These are phyloP conservation scores for Codiaeum variegatum DNA, from an alignment of 441 rosid genomes.

Conservation along the genomic window DNA sequence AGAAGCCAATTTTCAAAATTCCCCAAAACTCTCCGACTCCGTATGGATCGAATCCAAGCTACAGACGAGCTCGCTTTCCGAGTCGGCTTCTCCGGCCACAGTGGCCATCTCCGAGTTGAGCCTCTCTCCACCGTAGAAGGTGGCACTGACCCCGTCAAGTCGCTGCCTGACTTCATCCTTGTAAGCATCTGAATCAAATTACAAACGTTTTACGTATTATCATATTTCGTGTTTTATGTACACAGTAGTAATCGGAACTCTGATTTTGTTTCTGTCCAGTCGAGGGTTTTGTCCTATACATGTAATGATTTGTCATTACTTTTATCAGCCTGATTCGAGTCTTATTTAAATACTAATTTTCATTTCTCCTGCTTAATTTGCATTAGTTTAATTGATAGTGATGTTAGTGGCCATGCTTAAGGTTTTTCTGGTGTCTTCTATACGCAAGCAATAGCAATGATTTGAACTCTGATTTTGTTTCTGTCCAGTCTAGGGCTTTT, in stretches of 20 bases:
- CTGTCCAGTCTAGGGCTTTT: neutral
- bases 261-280: neutral
- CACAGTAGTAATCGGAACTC: neutral
- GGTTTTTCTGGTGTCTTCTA: neutral
- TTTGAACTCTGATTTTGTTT: neutral
- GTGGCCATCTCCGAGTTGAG: slow-evolving; percentile 88
- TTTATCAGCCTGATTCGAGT: neutral
- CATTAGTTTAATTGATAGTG: neutral
- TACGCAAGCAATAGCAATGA: no score
- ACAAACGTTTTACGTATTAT: neutral
- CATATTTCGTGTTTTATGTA: neutral
- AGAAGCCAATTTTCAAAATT: neutral
- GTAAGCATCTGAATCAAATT: slow-evolving; percentile 35
- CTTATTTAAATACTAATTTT: neutral
- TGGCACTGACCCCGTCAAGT: slow-evolving; percentile 51
- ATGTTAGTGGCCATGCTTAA: neutral
- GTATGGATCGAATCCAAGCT: slow-evolving; percentile 65
- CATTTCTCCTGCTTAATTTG: neutral
- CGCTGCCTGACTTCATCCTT: slow-evolving; percentile 82
- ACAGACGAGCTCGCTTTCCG: slow-evolving; percentile 73
- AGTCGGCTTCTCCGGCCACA: slow-evolving; percentile 83
- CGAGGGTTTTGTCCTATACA: neutral
- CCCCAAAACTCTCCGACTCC: neutral
- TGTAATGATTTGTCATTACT: neutral
- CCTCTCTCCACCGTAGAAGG: slow-evolving; percentile 73